Percentiles rank a stretch among this genome's conserved stretches.
These are phyloP conservation scores for Botrytis porri DNA, from an alignment of 2,329 filamentous ascomycete genomes.

Conservation along the genomic window DNA sequence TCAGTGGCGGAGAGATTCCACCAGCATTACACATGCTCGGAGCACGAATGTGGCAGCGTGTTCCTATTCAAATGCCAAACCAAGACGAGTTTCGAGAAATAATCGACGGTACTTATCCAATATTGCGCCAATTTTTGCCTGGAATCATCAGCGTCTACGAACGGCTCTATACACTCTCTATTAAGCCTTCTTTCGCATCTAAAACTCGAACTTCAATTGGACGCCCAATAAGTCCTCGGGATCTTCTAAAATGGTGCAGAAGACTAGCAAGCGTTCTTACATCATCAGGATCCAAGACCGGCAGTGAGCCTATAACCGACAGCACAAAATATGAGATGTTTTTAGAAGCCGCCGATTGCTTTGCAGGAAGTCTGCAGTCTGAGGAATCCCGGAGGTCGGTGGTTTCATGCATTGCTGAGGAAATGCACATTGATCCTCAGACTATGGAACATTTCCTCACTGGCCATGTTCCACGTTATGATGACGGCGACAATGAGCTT, in stretches of 20 bases:
- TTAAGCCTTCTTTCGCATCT: conserved; percentile 44
- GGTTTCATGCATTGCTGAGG: conserved; percentile 72
- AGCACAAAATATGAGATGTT: conserved; percentile 79
- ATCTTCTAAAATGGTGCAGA: conserved; percentile 88
- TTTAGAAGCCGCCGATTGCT: conserved; percentile 89
- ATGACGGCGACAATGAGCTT: conserved; percentile 57
- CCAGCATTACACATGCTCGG: conserved; percentile 72
- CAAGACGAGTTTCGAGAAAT: conserved; percentile 72
- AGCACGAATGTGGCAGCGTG: conserved; percentile 77
- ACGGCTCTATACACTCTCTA: conserved; percentile 47
- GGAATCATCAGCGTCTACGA: conserved; percentile 59
- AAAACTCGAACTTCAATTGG: conserved; percentile 50
- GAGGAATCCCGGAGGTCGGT: conserved; percentile 57
- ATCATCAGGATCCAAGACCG: conserved; percentile 59
- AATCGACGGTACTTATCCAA: conserved; percentile 66
- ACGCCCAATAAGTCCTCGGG: conserved; percentile 62
- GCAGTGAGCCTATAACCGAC: conserved; percentile 70
- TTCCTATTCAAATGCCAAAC: conserved; percentile 65
- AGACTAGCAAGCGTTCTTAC: conserved; percentile 67
- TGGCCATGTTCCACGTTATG: conserved; percentile 68
- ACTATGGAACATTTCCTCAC: conserved; percentile 74
- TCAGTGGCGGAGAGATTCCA: conserved; percentile 63
- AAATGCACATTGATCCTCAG: conserved; percentile 82
- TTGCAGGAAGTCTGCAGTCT: conserved; percentile 75
- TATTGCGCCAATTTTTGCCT: conserved; percentile 60